These are phyloP conservation scores for Xylaria longipes DNA, from an alignment of 495 filamentous ascomycete genomes.

Conservation along the genomic window DNA sequence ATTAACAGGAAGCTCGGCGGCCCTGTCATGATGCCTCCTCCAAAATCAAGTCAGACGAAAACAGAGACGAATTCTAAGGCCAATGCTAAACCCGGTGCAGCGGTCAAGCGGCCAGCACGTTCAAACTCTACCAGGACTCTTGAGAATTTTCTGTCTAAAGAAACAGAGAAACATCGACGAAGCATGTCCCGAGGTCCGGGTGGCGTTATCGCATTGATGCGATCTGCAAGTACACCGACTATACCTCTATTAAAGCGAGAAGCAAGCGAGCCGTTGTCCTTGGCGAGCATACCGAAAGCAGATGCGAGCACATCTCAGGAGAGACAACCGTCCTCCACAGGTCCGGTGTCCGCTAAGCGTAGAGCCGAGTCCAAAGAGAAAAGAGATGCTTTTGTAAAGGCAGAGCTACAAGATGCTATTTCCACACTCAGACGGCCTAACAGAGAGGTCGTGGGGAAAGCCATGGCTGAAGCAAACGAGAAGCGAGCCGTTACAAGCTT, in stretches of 20 bases:
- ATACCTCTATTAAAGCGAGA: constrained; percentile 69
- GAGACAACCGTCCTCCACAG: constrained; percentile 23
- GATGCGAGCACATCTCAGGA: constrained; percentile 50
- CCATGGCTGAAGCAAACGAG: constrained; percentile 73
- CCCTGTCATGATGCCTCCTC: constrained; percentile 67
- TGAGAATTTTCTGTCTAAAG: constrained; percentile 75
- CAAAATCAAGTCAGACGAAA: constrained; percentile 57
- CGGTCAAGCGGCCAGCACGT: constrained; percentile 56
- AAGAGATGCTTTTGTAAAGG: constrained; percentile 77
- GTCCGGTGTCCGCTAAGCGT: constrained; percentile 27
- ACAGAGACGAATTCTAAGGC: constrained; percentile 40
- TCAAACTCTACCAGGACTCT: constrained; percentile 60
- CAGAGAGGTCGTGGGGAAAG: constrained; percentile 74
- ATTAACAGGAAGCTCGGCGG: constrained; percentile 90
- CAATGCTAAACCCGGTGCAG: constrained; percentile 61
- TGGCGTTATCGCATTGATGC: constrained; percentile 63
- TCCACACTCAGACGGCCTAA: constrained; percentile 85
- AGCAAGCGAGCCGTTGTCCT: constrained; percentile 60
- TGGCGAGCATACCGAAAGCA: constrained; percentile 57
- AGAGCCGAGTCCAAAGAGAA: constrained; percentile 66
- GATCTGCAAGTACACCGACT: constrained; percentile 70
- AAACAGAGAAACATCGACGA: constrained; percentile 53
- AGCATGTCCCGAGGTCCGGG: constrained; percentile 59
- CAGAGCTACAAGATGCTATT: constrained; percentile 85
- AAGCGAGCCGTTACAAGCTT: constrained; percentile 56